Percentiles rank a stretch among this genome's conserved stretches.
Conservation (phyloP, 441 rosid genomes). For the Dalechampia spathulata region DNA sequence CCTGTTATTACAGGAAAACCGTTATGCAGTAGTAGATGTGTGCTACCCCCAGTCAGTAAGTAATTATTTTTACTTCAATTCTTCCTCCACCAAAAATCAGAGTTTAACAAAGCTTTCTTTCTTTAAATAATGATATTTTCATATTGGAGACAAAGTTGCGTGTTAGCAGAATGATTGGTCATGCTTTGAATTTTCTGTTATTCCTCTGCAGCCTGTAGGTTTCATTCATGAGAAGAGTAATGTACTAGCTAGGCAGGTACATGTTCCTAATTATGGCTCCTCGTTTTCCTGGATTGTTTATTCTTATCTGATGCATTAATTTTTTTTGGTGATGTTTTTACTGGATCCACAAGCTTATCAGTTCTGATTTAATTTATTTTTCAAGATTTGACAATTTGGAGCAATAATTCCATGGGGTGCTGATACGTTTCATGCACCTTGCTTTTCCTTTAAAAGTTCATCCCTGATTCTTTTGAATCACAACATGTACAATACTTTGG, state of each 20-base stretch:
- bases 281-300: not conserved
- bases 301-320: not conserved
- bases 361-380: not conserved
- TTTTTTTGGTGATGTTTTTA: not conserved
- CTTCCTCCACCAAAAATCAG: not conserved
- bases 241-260: slow-evolving; percentile 71
- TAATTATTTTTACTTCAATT: slow-evolving; percentile 9
- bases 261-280: not conserved
- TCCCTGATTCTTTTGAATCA: not conserved
- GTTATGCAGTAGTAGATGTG: slow-evolving; percentile 80
- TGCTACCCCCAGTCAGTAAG: slow-evolving; percentile 80
- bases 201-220: slow-evolving; percentile 70
- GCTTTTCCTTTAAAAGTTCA: not conserved
- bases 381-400: not conserved
- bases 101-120: not conserved
- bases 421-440: not conserved
- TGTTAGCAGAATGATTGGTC: not conserved
- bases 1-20: slow-evolving; percentile 61
- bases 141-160: not conserved
- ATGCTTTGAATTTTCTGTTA: slow-evolving; percentile 2
- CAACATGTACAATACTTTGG: not conserved
- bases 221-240: slow-evolving; percentile 83
- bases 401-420: not conserved
- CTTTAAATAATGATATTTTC: not conserved
- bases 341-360: not conserved